Conservation (phyloP, 306 rosid genomes). For the Canavalia gladiata region DNA sequence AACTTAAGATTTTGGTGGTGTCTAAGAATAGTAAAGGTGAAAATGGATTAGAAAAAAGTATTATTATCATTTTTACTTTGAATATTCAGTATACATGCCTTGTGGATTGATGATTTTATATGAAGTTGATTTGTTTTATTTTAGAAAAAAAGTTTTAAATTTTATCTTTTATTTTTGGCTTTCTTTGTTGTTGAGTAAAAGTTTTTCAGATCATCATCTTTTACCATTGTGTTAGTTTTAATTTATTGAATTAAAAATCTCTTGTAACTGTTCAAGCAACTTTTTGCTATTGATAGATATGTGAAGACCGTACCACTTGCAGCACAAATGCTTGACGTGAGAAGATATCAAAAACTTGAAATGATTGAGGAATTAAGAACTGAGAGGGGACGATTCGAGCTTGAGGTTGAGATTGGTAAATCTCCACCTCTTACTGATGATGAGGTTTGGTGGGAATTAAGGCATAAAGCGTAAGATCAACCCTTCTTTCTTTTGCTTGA, state of each 20-base stretch:
- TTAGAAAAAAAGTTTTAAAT: neutral
- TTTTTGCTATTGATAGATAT: conserved; percentile 67
- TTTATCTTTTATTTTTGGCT: neutral
- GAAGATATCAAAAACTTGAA: conserved; percentile 89
- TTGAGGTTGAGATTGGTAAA: conserved; percentile 94
- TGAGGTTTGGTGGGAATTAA: conserved; percentile 87
- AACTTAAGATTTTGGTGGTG: neutral
- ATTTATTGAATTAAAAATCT: conserved; percentile 31
- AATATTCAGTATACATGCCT: conserved; percentile 7
- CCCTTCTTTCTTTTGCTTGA: conserved; percentile 32
- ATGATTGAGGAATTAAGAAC: conserved; percentile 74
- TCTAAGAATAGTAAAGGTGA: neutral
- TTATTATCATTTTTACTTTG: neutral
- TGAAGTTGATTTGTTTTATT: neutral
- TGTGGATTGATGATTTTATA: conserved; percentile 17
- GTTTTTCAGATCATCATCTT: conserved; percentile 22
- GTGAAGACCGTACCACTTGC: conserved; percentile 97
- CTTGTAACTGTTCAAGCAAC: conserved; percentile 21
- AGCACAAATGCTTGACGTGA: conserved; percentile 90
- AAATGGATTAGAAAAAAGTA: conserved; percentile 14
- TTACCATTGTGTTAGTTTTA: conserved; percentile 32
- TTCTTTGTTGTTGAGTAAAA: conserved; percentile 15
- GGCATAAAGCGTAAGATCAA: conserved; percentile 81
- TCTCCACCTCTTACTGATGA: conserved; percentile 95
- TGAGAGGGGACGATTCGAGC: conserved; percentile 74